A percentile compares a stretch with the other conserved stretches of the same genome.
phyloP scores from a whole-genome alignment of 2,329 filamentous ascomycete species.

The Ascochyta lentis region DNA sequence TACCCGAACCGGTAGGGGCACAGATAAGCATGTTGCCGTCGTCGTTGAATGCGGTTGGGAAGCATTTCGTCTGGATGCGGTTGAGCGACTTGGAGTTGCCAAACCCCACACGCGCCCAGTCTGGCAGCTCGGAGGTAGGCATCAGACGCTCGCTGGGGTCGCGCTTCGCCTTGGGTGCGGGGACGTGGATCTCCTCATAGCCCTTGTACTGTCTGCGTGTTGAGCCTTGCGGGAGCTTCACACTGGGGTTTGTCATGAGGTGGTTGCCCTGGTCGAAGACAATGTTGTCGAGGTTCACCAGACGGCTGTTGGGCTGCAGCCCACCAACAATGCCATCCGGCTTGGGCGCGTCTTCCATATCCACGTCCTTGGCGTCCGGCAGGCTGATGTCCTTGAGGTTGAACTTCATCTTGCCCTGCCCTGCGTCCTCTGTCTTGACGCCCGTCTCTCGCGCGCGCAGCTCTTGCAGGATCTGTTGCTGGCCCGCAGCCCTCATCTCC shows the following conservation, averaged over 20 bases:
- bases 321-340: conserved; percentile 71
- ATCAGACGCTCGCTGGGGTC: conserved; percentile 79
- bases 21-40: conserved; percentile 99
- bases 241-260: conserved; percentile 98
- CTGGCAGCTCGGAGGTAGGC: conserved; percentile 85
- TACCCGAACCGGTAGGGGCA: conserved; percentile 94
- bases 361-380: conserved; percentile 62
- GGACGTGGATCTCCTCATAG: conserved; percentile 98
- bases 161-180: conserved; percentile 84
- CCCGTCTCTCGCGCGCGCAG: conserved; percentile 74
- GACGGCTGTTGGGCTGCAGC: conserved; percentile 83
- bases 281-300: conserved; percentile 94
- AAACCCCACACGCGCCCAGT: conserved; percentile 89
- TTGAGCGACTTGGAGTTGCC: conserved; percentile 87
- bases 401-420: conserved; percentile 79
- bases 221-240: conserved; percentile 90
- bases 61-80: conserved; percentile 94
- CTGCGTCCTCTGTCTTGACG: conserved; percentile 62
- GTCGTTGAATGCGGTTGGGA: conserved; percentile 85
- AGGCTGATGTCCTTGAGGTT: conserved; percentile 87
- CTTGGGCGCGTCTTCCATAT: conserved; percentile 49
- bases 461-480: conserved; percentile 87
- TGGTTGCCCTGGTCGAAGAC: conserved; percentile 98
- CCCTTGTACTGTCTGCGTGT: conserved; percentile 96
- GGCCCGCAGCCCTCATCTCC: conserved; percentile 88